Conservation (phyloP, 2,329 filamentous ascomycete genomes). For the Fusarium metavorans region DNA sequence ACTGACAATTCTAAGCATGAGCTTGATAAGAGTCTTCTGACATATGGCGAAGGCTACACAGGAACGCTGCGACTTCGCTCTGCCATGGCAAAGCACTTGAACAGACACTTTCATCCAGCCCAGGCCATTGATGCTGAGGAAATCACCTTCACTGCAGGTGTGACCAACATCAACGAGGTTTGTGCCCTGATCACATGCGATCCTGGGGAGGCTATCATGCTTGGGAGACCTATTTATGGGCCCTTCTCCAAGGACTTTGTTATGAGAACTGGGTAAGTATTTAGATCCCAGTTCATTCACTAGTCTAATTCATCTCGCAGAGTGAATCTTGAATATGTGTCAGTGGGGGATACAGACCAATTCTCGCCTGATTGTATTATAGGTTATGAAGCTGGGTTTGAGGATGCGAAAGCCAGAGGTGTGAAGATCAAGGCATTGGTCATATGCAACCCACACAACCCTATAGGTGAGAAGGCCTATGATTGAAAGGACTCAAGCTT, state of each 20-base stretch:
- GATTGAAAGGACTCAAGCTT: neutral
- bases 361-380: neutral
- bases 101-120: neutral
- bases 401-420: neutral
- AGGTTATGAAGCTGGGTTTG: neutral
- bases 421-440: neutral
- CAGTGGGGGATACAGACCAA: neutral
- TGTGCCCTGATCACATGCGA: neutral
- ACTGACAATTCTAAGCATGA: neutral
- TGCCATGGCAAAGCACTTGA: neutral
- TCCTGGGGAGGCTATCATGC: neutral
- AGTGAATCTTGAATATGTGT: neutral
- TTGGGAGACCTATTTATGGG: neutral
- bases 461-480: neutral
- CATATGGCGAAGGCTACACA: neutral
- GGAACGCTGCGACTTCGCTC: neutral
- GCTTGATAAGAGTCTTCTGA: neutral
- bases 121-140: neutral
- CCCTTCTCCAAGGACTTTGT: neutral
- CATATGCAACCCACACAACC: constrained; percentile 2
- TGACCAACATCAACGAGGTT: neutral
- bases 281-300: neutral
- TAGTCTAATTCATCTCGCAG: neutral
- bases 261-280: neutral
- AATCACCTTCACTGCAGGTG: neutral